These are phyloP conservation scores for Syzygium syzygioides DNA, from an alignment of 441 rosid species.

Conservation along the genomic window DNA sequence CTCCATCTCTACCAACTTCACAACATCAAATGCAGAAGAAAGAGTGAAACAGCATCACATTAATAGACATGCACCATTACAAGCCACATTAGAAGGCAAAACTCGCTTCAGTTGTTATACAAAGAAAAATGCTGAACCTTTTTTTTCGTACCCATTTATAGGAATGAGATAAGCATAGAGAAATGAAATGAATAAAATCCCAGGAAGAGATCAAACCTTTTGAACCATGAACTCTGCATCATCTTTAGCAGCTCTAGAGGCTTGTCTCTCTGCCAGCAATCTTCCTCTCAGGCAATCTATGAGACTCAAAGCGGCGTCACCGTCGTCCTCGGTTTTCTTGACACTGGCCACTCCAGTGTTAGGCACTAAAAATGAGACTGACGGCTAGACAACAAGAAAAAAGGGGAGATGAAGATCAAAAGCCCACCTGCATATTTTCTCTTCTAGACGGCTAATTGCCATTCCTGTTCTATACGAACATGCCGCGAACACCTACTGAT, in stretches of 20 bases:
- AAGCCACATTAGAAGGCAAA: background rate
- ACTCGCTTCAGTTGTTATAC: background rate
- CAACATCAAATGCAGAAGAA: background rate
- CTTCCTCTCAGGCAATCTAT: constrained; percentile 14
- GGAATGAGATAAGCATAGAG: background rate
- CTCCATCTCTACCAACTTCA: constrained; percentile 11
- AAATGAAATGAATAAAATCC: background rate
- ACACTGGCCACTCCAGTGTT: background rate
- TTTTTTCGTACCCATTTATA: background rate
- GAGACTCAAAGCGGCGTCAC: background rate
- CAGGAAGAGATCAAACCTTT: constrained; percentile 1
- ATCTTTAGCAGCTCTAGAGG: constrained; percentile 8
- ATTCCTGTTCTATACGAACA: background rate
- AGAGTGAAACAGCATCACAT: background rate
- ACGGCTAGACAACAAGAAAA: background rate
- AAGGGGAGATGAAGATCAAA: background rate
- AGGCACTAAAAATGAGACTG: background rate
- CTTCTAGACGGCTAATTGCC: background rate
- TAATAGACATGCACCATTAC: background rate
- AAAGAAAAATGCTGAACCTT: background rate
- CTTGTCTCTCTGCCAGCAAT: constrained; percentile 12
- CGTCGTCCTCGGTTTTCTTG: background rate
- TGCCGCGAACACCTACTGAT: background rate
- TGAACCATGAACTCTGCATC: constrained; percentile 4
- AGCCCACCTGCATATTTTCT: background rate